Conservation (phyloP, 1,284 basidiomycete genomes). For the Ceratobasidium sp. region DNA sequence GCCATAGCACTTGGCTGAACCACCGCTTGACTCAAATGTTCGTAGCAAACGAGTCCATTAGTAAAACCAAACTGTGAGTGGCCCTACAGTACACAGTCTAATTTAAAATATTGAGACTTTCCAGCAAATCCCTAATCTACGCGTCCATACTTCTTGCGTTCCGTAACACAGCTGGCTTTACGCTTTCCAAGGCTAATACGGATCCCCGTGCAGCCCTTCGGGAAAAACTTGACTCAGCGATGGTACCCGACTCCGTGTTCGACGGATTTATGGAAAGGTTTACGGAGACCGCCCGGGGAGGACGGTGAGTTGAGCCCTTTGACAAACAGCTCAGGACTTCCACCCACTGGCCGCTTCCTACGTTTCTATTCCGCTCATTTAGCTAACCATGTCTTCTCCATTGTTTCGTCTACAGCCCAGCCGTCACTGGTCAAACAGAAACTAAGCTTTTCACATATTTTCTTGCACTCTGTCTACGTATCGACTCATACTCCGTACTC, state of each 20-base stretch:
- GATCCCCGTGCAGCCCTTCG: constrained; percentile 58
- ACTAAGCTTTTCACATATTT: constrained; percentile 81
- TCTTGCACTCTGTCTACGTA: constrained; percentile 80
- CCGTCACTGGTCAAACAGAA: constrained; percentile 76
- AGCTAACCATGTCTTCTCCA: background rate
- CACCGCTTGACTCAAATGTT: constrained; percentile 66
- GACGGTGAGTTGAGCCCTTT: constrained; percentile 65
- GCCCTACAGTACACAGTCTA: background rate
- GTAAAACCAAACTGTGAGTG: constrained; percentile 68
- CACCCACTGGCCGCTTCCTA: constrained; percentile 34
- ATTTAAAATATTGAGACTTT: constrained; percentile 32
- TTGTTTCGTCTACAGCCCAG: no score
- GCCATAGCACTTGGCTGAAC: constrained; percentile 76
- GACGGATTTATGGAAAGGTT: constrained; percentile 85
- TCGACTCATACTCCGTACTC: constrained; percentile 64
- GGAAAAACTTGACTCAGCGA: constrained; percentile 65
- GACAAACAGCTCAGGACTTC: background rate
- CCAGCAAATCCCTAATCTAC: constrained; percentile 81
- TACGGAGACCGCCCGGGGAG: constrained; percentile 76
- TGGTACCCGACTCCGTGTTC: constrained; percentile 73
- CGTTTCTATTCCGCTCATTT: background rate
- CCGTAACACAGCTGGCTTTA: constrained; percentile 63
- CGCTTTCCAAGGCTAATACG: constrained; percentile 63
- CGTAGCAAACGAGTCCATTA: constrained; percentile 62
- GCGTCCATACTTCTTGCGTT: constrained; percentile 82